These are phyloP conservation scores for Lepidium aucheri DNA, from an alignment of 345 rosid species.

Conservation along the genomic window DNA sequence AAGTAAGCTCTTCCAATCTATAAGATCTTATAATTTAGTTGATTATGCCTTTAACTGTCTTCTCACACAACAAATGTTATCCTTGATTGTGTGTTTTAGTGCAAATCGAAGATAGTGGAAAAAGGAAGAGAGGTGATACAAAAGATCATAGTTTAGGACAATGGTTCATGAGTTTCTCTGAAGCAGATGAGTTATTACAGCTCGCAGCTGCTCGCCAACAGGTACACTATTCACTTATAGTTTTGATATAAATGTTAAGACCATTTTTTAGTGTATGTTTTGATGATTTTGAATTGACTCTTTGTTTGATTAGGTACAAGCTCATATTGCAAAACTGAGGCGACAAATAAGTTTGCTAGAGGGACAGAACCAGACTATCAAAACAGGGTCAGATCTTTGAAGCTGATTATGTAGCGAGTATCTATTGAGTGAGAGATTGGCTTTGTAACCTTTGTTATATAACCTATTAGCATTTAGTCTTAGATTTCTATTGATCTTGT, in stretches of 20 bases:
- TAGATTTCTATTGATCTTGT: not conserved
- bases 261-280: not conserved
- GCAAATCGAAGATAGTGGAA: slow-evolving; percentile 35
- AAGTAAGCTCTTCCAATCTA: slow-evolving; percentile 27
- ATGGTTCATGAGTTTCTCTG: slow-evolving; percentile 60
- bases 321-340: slow-evolving; percentile 61
- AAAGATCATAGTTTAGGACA: slow-evolving; percentile 51
- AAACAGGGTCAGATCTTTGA: slow-evolving; percentile 50
- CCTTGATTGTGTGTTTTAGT: slow-evolving; percentile 10
- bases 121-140: slow-evolving; percentile 50
- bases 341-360: slow-evolving; percentile 56
- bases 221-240: slow-evolving; percentile 14
- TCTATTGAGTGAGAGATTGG: not conserved
- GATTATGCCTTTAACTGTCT: not conserved
- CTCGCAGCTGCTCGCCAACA: slow-evolving; percentile 72
- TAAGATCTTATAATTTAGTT: not conserved
- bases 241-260: not conserved
- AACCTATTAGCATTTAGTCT: not conserved
- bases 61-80: not conserved
- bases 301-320: slow-evolving; percentile 50
- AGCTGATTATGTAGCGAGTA: slow-evolving; percentile 4
- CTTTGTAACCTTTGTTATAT: not conserved
- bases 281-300: not conserved
- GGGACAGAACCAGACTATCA: slow-evolving; percentile 58
- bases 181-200: slow-evolving; percentile 62